Conservation (phyloP, 352 stramenopile species). For the Pythium periplocum region DNA sequence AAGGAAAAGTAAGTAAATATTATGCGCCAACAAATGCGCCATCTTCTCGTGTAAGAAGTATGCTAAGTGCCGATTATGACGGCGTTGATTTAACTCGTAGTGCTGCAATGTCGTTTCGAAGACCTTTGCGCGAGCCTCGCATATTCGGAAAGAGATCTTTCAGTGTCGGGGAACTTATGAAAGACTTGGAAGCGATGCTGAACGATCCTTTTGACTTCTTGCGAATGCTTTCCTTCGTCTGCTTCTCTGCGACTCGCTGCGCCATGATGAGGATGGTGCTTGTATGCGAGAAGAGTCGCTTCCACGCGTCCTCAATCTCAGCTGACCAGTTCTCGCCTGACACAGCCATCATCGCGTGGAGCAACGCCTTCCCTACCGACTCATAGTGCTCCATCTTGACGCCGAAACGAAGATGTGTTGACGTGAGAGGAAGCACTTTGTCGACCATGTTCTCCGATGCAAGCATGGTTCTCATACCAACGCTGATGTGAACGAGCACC, state of each 20-base stretch:
- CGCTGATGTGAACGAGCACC: conserved; percentile 50
- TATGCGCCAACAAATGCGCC: no score
- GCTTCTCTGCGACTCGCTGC: conserved; percentile 11
- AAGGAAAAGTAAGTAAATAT: no score
- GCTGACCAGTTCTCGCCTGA: conserved; percentile 32
- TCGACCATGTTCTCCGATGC: conserved; percentile 26
- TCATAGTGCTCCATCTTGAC: conserved; percentile 46
- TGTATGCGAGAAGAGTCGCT: conserved; percentile 31
- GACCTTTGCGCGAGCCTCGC: no score
- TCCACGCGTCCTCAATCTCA: conserved; percentile 38
- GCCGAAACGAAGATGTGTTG: conserved; percentile 42
- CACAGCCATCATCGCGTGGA: conserved; percentile 36
- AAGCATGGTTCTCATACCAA: conserved; percentile 45
- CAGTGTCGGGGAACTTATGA: no score
- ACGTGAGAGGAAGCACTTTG: conserved; percentile 32
- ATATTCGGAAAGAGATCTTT: no score
- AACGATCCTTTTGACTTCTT: no score
- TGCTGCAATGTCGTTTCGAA: no score
- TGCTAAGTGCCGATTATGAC: no score
- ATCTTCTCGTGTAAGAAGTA: no score
- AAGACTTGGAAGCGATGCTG: no score
- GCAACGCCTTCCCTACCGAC: conserved; percentile 24
- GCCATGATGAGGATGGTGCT: conserved; percentile 39
- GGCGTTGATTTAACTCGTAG: no score
- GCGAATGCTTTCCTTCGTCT: no score